Evolutionary conservation across 345 rosid species (phyloP).

Genomic region (Brassica cretica): DNA sequence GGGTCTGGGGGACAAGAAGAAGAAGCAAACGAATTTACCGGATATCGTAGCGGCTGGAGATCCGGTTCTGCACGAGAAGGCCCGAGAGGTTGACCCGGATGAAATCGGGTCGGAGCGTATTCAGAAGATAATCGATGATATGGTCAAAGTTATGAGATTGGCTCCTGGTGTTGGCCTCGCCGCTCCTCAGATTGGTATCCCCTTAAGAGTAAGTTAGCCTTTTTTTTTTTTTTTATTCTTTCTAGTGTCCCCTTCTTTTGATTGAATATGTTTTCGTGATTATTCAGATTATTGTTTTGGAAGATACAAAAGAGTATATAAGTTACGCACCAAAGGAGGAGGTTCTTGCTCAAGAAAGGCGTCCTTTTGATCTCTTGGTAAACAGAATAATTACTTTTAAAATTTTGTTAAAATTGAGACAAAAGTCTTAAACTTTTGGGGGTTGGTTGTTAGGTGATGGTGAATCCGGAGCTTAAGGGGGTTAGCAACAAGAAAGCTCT

Average conservation of each 20-base stretch:
- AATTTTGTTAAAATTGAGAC: slow-evolving; percentile 9
- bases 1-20: slow-evolving; percentile 72
- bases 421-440: background rate
- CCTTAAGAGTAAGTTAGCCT: slow-evolving; percentile 53
- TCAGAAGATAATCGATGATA: slow-evolving; percentile 82
- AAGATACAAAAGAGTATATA: slow-evolving; percentile 82
- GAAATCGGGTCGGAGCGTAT: slow-evolving; percentile 81
- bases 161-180: slow-evolving; percentile 98
- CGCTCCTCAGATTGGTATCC: slow-evolving; percentile 92
- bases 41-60: slow-evolving; percentile 82
- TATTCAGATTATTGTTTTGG: slow-evolving; percentile 79
- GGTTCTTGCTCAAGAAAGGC: slow-evolving; percentile 67
- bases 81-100: slow-evolving; percentile 65
- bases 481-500: slow-evolving; percentile 64
- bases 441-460: slow-evolving; percentile 57
- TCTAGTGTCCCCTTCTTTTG: too few relatives aligned
- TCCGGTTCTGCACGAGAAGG: slow-evolving; percentile 85
- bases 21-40: slow-evolving; percentile 56
- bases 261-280: background rate
- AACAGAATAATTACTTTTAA: background rate
- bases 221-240: background rate
- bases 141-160: slow-evolving; percentile 73
- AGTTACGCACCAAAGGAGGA: slow-evolving; percentile 80
- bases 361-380: slow-evolving; percentile 83
- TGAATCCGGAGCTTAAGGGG: slow-evolving; percentile 76